A percentile compares a stretch with the other conserved stretches of the same genome.
Evolutionary conservation across 208 protist genomes (phyloP).

Genomic region (Wallacemonas collosoma): DNA sequence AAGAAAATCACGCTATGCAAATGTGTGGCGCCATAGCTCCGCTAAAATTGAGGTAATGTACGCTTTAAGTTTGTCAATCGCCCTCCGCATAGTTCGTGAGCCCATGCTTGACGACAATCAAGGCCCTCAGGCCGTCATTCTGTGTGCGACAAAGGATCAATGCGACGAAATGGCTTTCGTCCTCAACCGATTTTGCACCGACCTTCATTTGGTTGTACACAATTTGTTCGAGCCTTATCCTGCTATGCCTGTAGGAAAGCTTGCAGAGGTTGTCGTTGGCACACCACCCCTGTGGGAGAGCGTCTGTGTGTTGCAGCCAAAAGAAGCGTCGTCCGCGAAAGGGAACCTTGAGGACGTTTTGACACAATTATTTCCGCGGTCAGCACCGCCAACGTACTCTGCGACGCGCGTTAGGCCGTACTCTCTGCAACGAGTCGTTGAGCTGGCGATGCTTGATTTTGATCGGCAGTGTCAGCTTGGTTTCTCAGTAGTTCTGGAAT

Average conservation of each 20-base stretch:
- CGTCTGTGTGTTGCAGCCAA: constrained; percentile 22
- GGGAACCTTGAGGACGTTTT: constrained; percentile 64
- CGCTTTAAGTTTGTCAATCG: constrained; percentile 55
- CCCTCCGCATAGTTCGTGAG: constrained; percentile 58
- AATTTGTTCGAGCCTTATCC: constrained; percentile 79
- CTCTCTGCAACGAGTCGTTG: constrained; percentile 43
- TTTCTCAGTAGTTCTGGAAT: constrained; percentile 34
- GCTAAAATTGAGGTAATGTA: constrained; percentile 72
- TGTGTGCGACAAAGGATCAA: constrained; percentile 76
- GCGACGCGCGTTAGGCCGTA: constrained; percentile 71
- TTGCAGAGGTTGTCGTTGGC: constrained; percentile 75
- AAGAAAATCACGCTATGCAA: neutral
- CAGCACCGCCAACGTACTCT: constrained; percentile 43
- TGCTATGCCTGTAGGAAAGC: constrained; percentile 51
- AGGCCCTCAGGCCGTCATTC: constrained; percentile 66
- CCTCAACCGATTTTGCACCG: constrained; percentile 47
- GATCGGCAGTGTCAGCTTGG: constrained; percentile 61
- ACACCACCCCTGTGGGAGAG: constrained; percentile 74
- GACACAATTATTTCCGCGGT: constrained; percentile 30
- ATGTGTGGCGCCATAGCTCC: constrained; percentile 26
- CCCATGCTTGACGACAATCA: constrained; percentile 59
- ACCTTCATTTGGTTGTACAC: constrained; percentile 78
- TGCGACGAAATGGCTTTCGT: constrained; percentile 63
- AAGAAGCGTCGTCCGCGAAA: neutral
- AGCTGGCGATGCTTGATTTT: constrained; percentile 66